Conservation (phyloP, 495 filamentous ascomycete genomes). For the Tetracladium setigerum region DNA sequence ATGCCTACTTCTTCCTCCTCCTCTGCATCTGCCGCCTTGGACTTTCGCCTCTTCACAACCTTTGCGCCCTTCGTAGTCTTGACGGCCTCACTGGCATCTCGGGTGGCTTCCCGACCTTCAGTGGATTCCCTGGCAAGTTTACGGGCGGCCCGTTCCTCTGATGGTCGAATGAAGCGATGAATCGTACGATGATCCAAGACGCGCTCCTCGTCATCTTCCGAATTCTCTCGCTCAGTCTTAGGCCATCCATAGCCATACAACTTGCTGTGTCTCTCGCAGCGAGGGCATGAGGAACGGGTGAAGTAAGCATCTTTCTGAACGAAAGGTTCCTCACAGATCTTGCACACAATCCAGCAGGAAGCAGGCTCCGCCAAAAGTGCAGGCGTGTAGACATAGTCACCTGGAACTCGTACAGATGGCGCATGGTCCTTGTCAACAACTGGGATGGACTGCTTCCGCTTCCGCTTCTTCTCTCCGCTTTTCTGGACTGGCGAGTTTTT, state of each 20-base stretch:
- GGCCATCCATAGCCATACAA: conserved; percentile 94
- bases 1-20: neutral
- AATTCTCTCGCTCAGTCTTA: conserved; percentile 74
- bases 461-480: conserved; percentile 8
- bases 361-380: conserved; percentile 63
- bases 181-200: conserved; percentile 66
- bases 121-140: conserved; percentile 9
- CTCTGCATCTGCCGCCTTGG: neutral
- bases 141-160: conserved; percentile 55
- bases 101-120: conserved; percentile 27
- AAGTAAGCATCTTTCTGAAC: conserved; percentile 82
- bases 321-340: conserved; percentile 71
- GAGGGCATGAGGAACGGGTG: conserved; percentile 74
- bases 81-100: conserved; percentile 19
- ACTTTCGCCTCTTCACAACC: neutral
- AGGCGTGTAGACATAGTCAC: conserved; percentile 72
- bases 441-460: neutral
- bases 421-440: conserved; percentile 18
- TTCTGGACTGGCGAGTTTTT: neutral
- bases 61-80: neutral
- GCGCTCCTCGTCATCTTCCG: conserved; percentile 66
- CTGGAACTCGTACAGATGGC: conserved; percentile 47
- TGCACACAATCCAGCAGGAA: conserved; percentile 80
- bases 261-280: conserved; percentile 93
- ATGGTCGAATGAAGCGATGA: conserved; percentile 58